Evolutionary conservation across 352 stramenopile species (phyloP).

Genomic region (Globisporangium polare): DNA sequence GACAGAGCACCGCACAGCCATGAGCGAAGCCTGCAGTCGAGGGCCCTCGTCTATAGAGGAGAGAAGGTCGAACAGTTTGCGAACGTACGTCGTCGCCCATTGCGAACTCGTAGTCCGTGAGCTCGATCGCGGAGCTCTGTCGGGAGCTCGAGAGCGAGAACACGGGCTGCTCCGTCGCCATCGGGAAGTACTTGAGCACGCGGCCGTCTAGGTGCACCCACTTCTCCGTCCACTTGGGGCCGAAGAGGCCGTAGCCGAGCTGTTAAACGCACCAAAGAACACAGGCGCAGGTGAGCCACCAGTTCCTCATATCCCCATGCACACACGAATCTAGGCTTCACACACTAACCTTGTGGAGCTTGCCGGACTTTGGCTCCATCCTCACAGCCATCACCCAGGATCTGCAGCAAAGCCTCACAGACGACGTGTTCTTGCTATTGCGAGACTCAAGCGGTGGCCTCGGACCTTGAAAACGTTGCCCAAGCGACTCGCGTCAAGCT

Average conservation of each 20-base stretch:
- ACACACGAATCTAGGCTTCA: slow-evolving; percentile 18
- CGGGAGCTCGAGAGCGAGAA: slow-evolving; percentile 57
- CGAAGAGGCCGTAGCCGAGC: slow-evolving; percentile 54
- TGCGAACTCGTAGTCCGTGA: slow-evolving; percentile 46
- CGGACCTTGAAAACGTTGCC: background rate
- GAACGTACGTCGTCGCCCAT: slow-evolving; percentile 35
- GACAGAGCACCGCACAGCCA: background rate
- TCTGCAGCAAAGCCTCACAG: background rate
- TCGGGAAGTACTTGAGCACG: slow-evolving; percentile 74
- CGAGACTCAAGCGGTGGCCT: background rate
- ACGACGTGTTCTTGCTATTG: too few relatives aligned
- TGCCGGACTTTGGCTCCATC: slow-evolving; percentile 62
- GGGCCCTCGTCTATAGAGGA: too few relatives aligned
- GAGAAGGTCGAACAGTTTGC: background rate
- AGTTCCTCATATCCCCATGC: background rate
- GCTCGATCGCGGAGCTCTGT: slow-evolving; percentile 40
- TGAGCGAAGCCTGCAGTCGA: background rate
- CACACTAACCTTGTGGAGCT: slow-evolving; percentile 49
- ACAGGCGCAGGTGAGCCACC: background rate
- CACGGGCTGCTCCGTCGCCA: slow-evolving; percentile 48
- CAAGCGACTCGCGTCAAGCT: background rate
- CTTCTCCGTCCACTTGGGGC: slow-evolving; percentile 76
- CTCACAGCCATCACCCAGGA: background rate
- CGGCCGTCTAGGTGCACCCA: slow-evolving; percentile 72
- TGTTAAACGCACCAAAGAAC: slow-evolving; percentile 12